Conservation (phyloP, 2,329 filamentous ascomycete genomes). For the Podosphaera fusca region DNA sequence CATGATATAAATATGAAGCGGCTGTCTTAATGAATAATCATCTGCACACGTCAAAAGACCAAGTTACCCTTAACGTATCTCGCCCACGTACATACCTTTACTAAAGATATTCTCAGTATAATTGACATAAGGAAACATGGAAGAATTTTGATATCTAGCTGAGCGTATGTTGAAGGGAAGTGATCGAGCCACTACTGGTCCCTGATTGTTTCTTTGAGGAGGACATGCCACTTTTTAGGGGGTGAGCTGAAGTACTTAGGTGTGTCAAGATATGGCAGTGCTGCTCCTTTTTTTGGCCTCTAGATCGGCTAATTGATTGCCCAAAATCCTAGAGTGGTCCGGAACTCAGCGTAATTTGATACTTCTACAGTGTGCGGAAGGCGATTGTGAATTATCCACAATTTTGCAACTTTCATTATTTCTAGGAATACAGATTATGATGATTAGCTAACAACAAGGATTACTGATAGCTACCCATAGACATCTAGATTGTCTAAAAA, state of each 20-base stretch:
- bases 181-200: neutral
- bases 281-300: neutral
- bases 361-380: neutral
- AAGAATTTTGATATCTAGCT: neutral
- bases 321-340: neutral
- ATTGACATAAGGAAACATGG: neutral
- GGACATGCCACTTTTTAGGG: neutral
- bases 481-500: no score
- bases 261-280: neutral
- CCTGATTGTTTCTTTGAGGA: neutral
- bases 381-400: neutral
- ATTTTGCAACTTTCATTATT: neutral
- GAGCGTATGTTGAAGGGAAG: neutral
- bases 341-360: neutral
- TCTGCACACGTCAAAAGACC: no score
- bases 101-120: no score
- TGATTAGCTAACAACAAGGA: no score
- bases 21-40: no score
- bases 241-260: neutral
- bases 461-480: no score
- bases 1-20: no score
- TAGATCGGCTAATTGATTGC: neutral
- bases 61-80: no score
- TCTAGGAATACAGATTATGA: neutral
- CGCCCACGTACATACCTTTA: no score